These are phyloP conservation scores for Claviceps africana DNA, from an alignment of 2,329 filamentous ascomycete species.

Conservation along the genomic window DNA sequence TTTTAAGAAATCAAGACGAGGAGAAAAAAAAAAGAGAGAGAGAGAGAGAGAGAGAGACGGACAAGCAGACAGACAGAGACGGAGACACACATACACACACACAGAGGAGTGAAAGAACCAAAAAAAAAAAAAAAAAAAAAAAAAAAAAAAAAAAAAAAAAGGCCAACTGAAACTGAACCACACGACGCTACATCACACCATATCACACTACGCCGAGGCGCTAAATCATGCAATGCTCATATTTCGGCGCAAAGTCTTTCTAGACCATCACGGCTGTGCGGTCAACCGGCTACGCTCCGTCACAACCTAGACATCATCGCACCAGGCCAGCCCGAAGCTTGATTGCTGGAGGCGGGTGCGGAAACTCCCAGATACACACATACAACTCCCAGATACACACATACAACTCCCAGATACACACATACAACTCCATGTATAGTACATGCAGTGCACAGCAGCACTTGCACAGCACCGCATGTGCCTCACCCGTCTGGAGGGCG, in stretches of 20 bases:
- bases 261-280: neutral
- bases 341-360: neutral
- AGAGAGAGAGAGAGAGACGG: no score
- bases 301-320: neutral
- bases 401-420: no score
- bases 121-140: no score
- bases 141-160: neutral
- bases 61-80: no score
- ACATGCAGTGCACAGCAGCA: no score
- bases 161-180: neutral
- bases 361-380: neutral
- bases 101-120: no score
- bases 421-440: no score
- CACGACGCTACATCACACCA: neutral
- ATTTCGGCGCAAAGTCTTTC: neutral
- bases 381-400: no score
- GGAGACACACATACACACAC: no score
- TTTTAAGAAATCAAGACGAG: neutral
- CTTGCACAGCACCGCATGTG: neutral
- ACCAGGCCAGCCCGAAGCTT: neutral
- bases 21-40: neutral
- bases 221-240: neutral
- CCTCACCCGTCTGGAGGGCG: neutral
- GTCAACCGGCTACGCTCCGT: neutral
- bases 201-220: neutral